Evolutionary conservation across 139 green algal species (phyloP).

Genomic region (Tetradesmus obliquus): DNA sequence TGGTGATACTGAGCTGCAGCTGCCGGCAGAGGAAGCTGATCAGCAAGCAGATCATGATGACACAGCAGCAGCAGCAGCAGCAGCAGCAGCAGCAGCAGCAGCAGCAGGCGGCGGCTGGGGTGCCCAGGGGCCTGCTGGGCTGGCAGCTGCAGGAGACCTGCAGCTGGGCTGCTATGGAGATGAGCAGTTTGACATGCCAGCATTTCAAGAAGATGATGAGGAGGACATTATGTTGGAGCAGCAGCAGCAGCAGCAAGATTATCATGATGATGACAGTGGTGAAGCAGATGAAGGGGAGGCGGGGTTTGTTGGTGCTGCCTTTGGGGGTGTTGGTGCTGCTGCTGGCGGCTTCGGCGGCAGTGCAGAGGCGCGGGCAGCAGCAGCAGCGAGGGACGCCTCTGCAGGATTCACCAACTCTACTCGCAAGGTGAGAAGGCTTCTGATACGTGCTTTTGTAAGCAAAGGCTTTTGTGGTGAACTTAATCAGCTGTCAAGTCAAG

Average conservation of each 20-base stretch:
- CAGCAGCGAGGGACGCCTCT: not conserved
- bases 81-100: not conserved
- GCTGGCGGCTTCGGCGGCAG: not conserved
- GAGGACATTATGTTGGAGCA: not conserved
- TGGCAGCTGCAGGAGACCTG: not conserved
- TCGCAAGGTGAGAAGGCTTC: not conserved
- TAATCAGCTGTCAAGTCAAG: not conserved
- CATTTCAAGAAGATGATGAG: not conserved
- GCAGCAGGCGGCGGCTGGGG: not conserved
- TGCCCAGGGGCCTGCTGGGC: not conserved
- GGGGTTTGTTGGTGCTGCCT: not conserved
- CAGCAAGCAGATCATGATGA: not conserved
- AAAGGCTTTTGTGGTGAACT: not conserved
- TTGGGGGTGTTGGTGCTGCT: not conserved
- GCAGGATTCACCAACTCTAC: not conserved
- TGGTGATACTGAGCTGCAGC: not conserved
- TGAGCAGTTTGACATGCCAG: not conserved
- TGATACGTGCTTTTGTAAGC: not conserved
- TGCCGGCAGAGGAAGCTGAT: not conserved
- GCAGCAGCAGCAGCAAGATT: not conserved
- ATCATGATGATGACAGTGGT: not conserved
- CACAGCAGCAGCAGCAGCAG: not conserved
- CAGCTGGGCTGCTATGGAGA: not conserved
- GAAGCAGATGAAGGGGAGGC: not conserved
- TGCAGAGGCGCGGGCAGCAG: slow-evolving; percentile 7